Evolutionary conservation across 495 filamentous ascomycete species (phyloP).

Genomic region (Aspergillus affinis): DNA sequence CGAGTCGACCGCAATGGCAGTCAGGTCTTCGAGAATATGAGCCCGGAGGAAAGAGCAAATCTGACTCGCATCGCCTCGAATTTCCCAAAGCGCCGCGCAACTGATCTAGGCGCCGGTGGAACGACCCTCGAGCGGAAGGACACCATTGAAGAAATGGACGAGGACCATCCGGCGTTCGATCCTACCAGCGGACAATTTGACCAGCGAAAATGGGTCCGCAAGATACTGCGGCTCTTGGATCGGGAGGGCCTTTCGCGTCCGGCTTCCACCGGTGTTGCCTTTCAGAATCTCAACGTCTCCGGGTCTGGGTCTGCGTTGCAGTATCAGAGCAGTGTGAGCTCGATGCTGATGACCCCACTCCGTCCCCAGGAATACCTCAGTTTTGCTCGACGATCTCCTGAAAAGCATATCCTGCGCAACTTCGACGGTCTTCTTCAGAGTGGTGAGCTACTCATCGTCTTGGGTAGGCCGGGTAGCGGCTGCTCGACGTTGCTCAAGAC

Average conservation of each 20-base stretch:
- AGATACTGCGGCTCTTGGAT: constrained; percentile 44
- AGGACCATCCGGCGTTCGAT: constrained; percentile 55
- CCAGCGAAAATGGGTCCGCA: constrained; percentile 56
- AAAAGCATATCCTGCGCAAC: constrained; percentile 42
- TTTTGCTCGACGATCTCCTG: constrained; percentile 24
- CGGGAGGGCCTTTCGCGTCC: constrained; percentile 42
- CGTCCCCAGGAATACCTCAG: constrained; percentile 45
- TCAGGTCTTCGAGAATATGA: constrained; percentile 35
- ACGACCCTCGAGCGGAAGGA: constrained; percentile 37
- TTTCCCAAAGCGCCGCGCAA: constrained; percentile 29
- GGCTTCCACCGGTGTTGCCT: constrained; percentile 44
- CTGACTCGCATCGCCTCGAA: constrained; percentile 41
- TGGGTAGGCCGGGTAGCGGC: constrained; percentile 46
- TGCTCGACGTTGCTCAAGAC: constrained; percentile 48
- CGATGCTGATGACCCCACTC: constrained; percentile 48
- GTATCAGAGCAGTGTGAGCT: constrained; percentile 55
- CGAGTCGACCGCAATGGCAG: constrained; percentile 23
- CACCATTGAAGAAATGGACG: constrained; percentile 42
- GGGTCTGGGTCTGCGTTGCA: constrained; percentile 55
- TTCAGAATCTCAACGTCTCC: constrained; percentile 53
- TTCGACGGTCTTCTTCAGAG: constrained; percentile 42
- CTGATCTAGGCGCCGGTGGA: constrained; percentile 24
- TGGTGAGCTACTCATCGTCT: constrained; percentile 41
- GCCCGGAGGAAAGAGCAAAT: constrained; percentile 34
- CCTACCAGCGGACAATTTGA: constrained; percentile 57